Evolutionary conservation across 345 rosid species (phyloP), one percentile per base, ranked within the genome.

Genomic region (Hibiscus trionum): DNA sequence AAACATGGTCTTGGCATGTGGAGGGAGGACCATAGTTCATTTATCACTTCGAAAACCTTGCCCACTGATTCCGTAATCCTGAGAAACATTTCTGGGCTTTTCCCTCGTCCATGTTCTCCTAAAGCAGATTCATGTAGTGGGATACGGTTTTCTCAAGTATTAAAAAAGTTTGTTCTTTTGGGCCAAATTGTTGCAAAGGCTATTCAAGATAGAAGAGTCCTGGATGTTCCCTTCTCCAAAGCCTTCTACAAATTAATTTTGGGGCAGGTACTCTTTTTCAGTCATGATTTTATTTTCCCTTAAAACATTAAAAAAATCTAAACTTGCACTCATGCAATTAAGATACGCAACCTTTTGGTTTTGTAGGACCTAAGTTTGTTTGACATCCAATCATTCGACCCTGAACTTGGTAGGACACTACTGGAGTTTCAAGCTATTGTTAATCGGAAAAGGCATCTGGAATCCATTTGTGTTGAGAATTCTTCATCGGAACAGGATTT

Each of bases 141-240:
- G 37, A 55, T 67, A 75, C 83, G 82, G 80, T 84, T 84, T 72
- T 74, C 87, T 11, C 86, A 83, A 67, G 86, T 90, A 66, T 63
- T 78, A 21, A 79, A 88, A 61, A 90, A 83, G 70, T 94, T 88
- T 82, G 78, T 85, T 59, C 91, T 91, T 62, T 77, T 94, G 82
- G 98, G 97, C 72, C 87, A 86, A 80, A 80, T 94, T 72, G 90
- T 90, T 46, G 98, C 98, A 72, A 94, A 85, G 83, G 92, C 97
- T 80, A 82, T 91, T 77, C 96, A 90, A 82, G 97, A 94, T 86
- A 90, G 97, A 72, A 86, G 97, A 82, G 90, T 94, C 72, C 81
- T 94, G 81, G 98, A 94, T 87, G 76, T 94, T 70, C 91, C 94
- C 66, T 85, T 91, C 77, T 88, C 98, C 47, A 88, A 77, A 78